These are phyloP conservation scores for Bassia scoparia DNA, from an alignment of 148 eudicot genomes.

Conservation along the genomic window DNA sequence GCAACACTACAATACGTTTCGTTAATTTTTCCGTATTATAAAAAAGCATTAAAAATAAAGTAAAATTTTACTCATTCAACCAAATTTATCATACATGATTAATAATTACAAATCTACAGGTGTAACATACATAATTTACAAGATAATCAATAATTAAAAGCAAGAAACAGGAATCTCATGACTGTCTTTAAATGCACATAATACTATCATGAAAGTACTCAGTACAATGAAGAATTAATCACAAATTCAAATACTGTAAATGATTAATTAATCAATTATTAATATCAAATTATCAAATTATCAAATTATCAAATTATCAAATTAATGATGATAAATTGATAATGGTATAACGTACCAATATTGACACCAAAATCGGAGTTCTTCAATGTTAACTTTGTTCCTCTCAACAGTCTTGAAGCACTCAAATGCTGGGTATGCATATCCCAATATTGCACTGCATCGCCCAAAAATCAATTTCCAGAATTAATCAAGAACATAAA, in stretches of 20 bases:
- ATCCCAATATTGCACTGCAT: constrained; percentile 71
- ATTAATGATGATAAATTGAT: not conserved
- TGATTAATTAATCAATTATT: constrained; percentile 8
- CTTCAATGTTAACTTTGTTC: constrained; percentile 62
- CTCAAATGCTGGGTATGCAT: constrained; percentile 88
- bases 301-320: not conserved
- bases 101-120: not conserved
- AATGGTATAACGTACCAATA: constrained; percentile 53
- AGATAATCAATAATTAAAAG: not conserved
- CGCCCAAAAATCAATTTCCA: not conserved
- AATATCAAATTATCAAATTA: not conserved
- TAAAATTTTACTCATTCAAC: no score
- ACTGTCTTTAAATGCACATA: not conserved
- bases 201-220: not conserved
- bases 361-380: constrained; percentile 98
- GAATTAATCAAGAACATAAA: no score
- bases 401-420: constrained; percentile 83
- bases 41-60: no score
- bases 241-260: constrained; percentile 4
- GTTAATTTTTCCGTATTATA: no score
- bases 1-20: no score
- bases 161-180: constrained; percentile 5
- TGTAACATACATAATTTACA: not conserved
- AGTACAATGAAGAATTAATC: not conserved
- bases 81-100: not conserved